Evolutionary conservation across 1,284 basidiomycete species (phyloP).

Genomic region (Heterobasidion irregulare): DNA sequence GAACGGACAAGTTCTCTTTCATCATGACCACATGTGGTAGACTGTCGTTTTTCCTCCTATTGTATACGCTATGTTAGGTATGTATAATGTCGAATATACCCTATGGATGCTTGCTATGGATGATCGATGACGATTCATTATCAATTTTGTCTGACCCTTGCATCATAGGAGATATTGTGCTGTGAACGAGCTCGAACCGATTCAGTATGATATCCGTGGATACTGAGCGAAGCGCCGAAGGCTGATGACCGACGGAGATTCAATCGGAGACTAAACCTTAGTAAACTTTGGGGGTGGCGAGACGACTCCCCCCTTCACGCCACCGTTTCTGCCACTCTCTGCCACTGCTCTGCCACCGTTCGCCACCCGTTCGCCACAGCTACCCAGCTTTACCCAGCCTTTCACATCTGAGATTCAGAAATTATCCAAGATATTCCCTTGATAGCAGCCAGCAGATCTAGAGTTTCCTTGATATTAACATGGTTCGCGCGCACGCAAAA

Average conservation of each 20-base stretch:
- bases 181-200: too few relatives aligned
- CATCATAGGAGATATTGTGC: too few relatives aligned
- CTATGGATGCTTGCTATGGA: background rate
- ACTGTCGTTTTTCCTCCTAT: too few relatives aligned
- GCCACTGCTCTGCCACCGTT: slow-evolving; percentile 14
- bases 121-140: background rate
- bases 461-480: slow-evolving; percentile 2
- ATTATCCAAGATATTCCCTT: too few relatives aligned
- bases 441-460: too few relatives aligned
- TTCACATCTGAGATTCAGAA: background rate
- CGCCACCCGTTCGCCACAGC: slow-evolving; percentile 10
- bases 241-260: background rate
- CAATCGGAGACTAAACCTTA: background rate
- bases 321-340: slow-evolving; percentile 14
- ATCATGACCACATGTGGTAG: background rate
- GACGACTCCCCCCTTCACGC: background rate
- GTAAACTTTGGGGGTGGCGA: background rate
- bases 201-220: too few relatives aligned
- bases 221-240: too few relatives aligned
- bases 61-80: background rate
- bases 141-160: too few relatives aligned
- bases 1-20: slow-evolving; percentile 39
- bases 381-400: background rate
- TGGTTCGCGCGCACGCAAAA: slow-evolving; percentile 23
- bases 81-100: background rate